Base-by-base conservation (phyloP, 164 flowering plant genomes). In the Liriodendron chinense region DNA sequence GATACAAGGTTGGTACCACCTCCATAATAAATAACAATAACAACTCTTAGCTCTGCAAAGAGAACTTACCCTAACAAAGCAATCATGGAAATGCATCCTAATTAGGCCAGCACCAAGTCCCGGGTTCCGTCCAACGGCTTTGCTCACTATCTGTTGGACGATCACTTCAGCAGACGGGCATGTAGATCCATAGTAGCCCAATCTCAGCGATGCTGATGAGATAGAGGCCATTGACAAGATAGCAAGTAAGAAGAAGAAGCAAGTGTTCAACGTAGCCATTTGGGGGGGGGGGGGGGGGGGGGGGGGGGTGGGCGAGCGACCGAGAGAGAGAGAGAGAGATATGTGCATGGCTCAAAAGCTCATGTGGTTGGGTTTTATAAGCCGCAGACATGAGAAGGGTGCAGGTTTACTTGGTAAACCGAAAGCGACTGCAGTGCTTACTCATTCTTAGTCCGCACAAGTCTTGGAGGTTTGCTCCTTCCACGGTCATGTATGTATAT, bases 71-170 rank as follows among this genome's bases (percentile, higher is more conserved):
- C 57, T 70, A 6, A 90, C 90, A 79, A 90, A 88, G 75, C 93
- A 90, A 73, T 88, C 92, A 74, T 88, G 93, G 82, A 88, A 90
- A 75, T 90, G 90, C 88, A 88, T 78, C 71, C 89, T 68, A 23
- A 88, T 83, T 68, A 90, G 87, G 4, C 89, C 90, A 65, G 89
- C 90, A 65, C 82, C 92, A 6, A 90, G 25, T 57, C 87, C 90
- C 7, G 88, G 87, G 74, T 70, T 43, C 23, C 3, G 8, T 2
- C 47, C 16, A 26, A 43, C 18, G 10, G 49, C 86, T 69, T 82
- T 83, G 78, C 70, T 71, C 3, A 89, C 90, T 1, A 79, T 82
- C 23, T 72, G 78, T 65, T 71, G 68, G 69, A 81, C 78, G 53
- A 78, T 68, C 1, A 34, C n/a, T 64, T 81, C 83, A 1, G 83